Conservation (phyloP, 2,329 filamentous ascomycete genomes). For the Calycina herbarum region DNA sequence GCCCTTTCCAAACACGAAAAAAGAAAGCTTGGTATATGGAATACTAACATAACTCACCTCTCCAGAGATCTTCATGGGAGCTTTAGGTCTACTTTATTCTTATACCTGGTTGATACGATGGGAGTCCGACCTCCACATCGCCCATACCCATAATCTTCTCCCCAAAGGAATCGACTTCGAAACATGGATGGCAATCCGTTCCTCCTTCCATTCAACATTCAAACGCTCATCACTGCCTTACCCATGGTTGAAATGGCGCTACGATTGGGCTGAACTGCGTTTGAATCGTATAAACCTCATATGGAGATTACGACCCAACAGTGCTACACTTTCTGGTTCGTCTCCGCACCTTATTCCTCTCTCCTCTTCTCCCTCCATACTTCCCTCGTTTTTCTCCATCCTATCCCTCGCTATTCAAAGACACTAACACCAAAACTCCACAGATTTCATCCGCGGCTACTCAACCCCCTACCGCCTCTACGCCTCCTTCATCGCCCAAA, state of each 20-base stretch:
- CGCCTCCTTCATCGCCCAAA: slow-evolving; percentile 43
- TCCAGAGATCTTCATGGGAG: slow-evolving; percentile 13
- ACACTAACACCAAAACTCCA: neutral
- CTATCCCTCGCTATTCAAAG: too few species aligned
- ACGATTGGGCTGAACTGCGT: slow-evolving; percentile 40
- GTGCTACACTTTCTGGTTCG: neutral
- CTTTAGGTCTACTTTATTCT: slow-evolving; percentile 38
- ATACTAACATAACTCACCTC: neutral
- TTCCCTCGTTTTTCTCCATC: too few species aligned
- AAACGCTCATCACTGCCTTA: slow-evolving; percentile 18
- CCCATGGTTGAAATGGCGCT: slow-evolving; percentile 33
- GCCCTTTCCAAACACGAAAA: neutral
- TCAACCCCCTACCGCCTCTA: slow-evolving; percentile 35
- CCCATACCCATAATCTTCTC: slow-evolving; percentile 34
- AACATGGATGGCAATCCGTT: slow-evolving; percentile 32
- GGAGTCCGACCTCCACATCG: slow-evolving; percentile 41
- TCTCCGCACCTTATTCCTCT: neutral
- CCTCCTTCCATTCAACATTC: slow-evolving; percentile 16
- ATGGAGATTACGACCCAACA: slow-evolving; percentile 14
- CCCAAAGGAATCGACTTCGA: slow-evolving; percentile 23
- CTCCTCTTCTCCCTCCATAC: too few species aligned
- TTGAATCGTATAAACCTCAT: slow-evolving; percentile 36
- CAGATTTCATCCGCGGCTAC: slow-evolving; percentile 19
- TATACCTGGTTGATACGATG: slow-evolving; percentile 38
- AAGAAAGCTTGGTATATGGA: neutral